Evolutionary conservation across 2,329 filamentous ascomycete genomes (phyloP).

Genomic region (Thielaviopsis euricoi): DNA sequence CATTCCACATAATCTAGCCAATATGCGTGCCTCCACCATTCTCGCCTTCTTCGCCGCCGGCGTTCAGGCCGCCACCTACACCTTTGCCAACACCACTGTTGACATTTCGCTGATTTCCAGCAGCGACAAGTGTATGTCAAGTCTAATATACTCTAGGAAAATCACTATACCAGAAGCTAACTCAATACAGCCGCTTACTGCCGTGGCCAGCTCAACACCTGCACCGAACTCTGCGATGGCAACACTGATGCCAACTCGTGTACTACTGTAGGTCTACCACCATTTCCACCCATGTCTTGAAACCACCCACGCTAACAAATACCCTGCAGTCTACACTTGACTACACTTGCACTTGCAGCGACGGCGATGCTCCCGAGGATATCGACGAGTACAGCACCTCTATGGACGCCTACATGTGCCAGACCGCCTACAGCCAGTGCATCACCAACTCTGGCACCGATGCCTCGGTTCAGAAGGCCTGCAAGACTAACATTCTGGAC

Average conservation of each 20-base stretch:
- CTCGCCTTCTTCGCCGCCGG: constrained; percentile 9
- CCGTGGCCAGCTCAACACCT: constrained; percentile 32
- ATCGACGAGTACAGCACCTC: constrained; percentile 38
- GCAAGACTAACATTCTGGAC: constrained; percentile 29
- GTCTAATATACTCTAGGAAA: not conserved
- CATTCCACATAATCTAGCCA: not conserved
- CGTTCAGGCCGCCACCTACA: constrained; percentile 8
- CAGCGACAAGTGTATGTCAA: constrained; percentile 9
- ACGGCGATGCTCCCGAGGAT: constrained; percentile 31
- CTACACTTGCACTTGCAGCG: constrained; percentile 32
- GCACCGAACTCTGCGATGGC: constrained; percentile 29
- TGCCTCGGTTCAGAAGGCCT: constrained; percentile 28
- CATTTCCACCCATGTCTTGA: not conserved
- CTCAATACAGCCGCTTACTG: constrained; percentile 31
- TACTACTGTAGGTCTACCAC: constrained; percentile 23
- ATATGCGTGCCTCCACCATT: constrained; percentile 10
- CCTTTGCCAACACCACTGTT: constrained; percentile 11
- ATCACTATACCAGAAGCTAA: constrained; percentile 3
- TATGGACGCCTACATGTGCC: constrained; percentile 35
- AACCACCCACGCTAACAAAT: not conserved
- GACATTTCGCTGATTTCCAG: constrained; percentile 2
- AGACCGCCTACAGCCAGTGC: constrained; percentile 31
- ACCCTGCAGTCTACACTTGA: constrained; percentile 23
- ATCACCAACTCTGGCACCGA: constrained; percentile 26
- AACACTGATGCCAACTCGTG: constrained; percentile 27